Evolutionary conservation across 208 protist species (phyloP).

Genomic region (Acanthamoeba lugdunensis): DNA sequence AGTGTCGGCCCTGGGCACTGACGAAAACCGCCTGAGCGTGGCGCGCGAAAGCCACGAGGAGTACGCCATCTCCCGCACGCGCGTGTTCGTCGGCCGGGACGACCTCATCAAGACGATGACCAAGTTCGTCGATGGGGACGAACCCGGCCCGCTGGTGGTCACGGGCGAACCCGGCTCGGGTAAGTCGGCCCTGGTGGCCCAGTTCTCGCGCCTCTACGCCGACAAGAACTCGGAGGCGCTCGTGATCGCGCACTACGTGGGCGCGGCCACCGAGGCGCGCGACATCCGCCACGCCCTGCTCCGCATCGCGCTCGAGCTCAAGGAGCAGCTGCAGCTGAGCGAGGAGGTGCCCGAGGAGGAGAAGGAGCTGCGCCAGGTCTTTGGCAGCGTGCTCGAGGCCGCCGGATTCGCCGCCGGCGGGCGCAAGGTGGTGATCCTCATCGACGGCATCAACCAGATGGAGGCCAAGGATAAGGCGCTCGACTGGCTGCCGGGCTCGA

Average conservation of each 20-base stretch:
- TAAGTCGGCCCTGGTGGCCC: conserved; percentile 79
- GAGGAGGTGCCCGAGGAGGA: conserved; percentile 65
- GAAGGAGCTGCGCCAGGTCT: conserved; percentile 62
- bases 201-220: conserved; percentile 66
- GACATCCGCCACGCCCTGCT: conserved; percentile 72
- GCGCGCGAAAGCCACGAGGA: conserved; percentile 74
- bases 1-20: background rate
- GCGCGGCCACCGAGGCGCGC: conserved; percentile 2
- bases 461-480: conserved; percentile 72
- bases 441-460: conserved; percentile 78
- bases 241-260: conserved; percentile 74
- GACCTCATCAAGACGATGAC: conserved; percentile 77
- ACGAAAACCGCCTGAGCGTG: conserved; percentile 1
- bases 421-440: conserved; percentile 72
- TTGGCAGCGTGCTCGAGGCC: conserved; percentile 35
- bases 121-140: conserved; percentile 76
- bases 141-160: conserved; percentile 76
- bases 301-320: conserved; percentile 70
- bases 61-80: conserved; percentile 62
- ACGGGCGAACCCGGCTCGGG: conserved; percentile 77
- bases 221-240: conserved; percentile 17
- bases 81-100: conserved; percentile 80
- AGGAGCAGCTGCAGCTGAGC: conserved; percentile 6
- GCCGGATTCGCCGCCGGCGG: conserved; percentile 32
- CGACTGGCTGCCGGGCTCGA: conserved; percentile 81